Percentiles rank a stretch among this genome's conserved stretches.
Conservation (phyloP, 129 eudicot species). For the Daucus carota region DNA sequence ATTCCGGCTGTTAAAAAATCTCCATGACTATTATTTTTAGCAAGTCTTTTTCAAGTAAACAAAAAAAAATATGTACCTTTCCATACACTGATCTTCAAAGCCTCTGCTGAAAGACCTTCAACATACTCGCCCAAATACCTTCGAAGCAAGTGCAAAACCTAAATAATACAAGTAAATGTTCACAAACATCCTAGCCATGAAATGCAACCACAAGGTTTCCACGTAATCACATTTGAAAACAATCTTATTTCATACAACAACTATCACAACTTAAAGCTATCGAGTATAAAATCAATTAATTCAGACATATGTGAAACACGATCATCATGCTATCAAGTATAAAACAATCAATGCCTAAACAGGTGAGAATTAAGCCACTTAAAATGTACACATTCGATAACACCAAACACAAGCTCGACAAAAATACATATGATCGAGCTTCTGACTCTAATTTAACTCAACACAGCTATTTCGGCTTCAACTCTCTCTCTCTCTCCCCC, state of each 20-base stretch:
- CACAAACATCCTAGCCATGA: neutral
- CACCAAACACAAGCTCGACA: neutral
- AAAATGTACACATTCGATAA: neutral
- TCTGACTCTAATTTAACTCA: neutral
- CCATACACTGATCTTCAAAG: conserved; percentile 92
- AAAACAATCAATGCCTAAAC: too few species aligned
- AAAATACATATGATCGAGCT: neutral
- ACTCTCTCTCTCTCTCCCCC: too few species aligned
- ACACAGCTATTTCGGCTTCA: neutral
- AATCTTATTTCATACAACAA: neutral
- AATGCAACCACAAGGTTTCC: neutral
- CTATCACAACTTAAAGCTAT: neutral
- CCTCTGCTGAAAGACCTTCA: conserved; percentile 94
- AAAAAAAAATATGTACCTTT: conserved; percentile 44
- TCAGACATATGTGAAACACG: neutral
- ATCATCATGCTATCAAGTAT: too few species aligned
- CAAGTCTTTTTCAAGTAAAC: neutral
- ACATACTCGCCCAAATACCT: conserved; percentile 95
- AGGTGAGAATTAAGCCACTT: neutral
- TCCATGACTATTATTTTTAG: neutral
- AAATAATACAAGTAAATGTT: conserved; percentile 12
- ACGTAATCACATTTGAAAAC: neutral
- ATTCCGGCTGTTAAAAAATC: neutral
- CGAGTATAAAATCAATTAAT: neutral
- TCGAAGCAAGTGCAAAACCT: conserved; percentile 97